phyloP scores from a whole-genome alignment of 768 basidiomycete genomes.

The Calocybe cyanea region DNA sequence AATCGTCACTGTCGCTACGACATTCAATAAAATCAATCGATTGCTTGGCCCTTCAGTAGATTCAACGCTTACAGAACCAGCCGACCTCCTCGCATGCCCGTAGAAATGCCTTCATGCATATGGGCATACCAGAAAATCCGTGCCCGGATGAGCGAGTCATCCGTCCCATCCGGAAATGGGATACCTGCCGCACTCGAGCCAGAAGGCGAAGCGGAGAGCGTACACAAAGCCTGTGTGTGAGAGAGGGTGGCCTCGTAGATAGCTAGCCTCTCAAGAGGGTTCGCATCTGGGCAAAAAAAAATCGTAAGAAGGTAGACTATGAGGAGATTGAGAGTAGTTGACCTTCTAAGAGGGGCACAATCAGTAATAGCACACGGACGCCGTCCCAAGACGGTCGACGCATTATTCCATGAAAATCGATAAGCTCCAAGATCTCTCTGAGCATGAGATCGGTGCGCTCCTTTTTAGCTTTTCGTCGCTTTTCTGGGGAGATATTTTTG shows the following conservation, averaged over 20 bases:
- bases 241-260: slow-evolving; percentile 81
- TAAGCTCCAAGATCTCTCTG: slow-evolving; percentile 69
- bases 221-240: slow-evolving; percentile 79
- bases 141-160: slow-evolving; percentile 64
- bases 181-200: slow-evolving; percentile 20
- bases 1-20: slow-evolving; percentile 68
- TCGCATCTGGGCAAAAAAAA: slow-evolving; percentile 32
- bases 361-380: slow-evolving; percentile 70
- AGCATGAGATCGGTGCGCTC: slow-evolving; percentile 66
- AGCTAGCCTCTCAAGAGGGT: slow-evolving; percentile 44
- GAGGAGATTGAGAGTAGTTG: slow-evolving; percentile 1
- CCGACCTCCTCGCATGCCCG: slow-evolving; percentile 80
- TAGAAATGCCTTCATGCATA: slow-evolving; percentile 79
- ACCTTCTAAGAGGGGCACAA: slow-evolving; percentile 87
- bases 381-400: slow-evolving; percentile 86
- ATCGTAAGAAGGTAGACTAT: slow-evolving; percentile 10
- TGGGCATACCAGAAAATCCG: slow-evolving; percentile 90
- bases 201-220: slow-evolving; percentile 37
- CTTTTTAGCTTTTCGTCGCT: slow-evolving; percentile 40
- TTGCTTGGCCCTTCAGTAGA: background rate
- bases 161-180: slow-evolving; percentile 46
- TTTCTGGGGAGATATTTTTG: slow-evolving; percentile 28
- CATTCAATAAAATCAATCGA: slow-evolving; percentile 1
- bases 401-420: slow-evolving; percentile 77
- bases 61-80: slow-evolving; percentile 61